phyloP scores from a whole-genome alignment of 345 rosid genomes.

The Gossypium sturtianum region DNA sequence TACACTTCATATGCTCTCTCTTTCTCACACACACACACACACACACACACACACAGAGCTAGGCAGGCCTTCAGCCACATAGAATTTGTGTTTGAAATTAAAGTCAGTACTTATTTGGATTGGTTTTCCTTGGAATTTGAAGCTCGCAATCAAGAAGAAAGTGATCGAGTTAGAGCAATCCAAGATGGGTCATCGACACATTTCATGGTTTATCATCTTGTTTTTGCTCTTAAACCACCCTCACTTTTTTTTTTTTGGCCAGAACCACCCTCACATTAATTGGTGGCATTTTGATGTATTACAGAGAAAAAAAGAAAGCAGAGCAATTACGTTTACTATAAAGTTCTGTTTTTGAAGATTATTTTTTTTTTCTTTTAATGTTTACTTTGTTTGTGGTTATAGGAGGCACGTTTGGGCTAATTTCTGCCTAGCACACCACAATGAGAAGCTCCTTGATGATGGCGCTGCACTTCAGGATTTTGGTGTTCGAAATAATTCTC shows the following conservation, averaged over 20 bases:
- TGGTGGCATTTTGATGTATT: too few relatives aligned
- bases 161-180: slow-evolving; percentile 76
- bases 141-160: slow-evolving; percentile 66
- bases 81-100: not conserved
- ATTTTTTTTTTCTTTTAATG: not conserved
- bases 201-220: slow-evolving; percentile 57
- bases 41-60: not conserved
- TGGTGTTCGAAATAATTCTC: slow-evolving; percentile 75
- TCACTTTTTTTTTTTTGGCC: too few relatives aligned
- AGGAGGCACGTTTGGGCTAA: slow-evolving; percentile 91
- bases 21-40: too few relatives aligned
- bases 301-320: too few relatives aligned
- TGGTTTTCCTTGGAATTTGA: slow-evolving; percentile 16
- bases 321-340: too few relatives aligned
- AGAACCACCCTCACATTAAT: not conserved
- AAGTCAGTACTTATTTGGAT: not conserved
- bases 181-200: slow-evolving; percentile 91
- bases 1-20: slow-evolving; percentile 14
- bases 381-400: slow-evolving; percentile 8
- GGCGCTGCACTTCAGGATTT: slow-evolving; percentile 49
- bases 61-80: slow-evolving; percentile 36
- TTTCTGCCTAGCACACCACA: slow-evolving; percentile 48
- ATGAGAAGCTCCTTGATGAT: slow-evolving; percentile 70
- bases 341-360: not conserved
- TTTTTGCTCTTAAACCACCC: not conserved